These are phyloP conservation scores for Camelina sativa DNA, from an alignment of 345 rosid genomes.

Conservation along the genomic window DNA sequence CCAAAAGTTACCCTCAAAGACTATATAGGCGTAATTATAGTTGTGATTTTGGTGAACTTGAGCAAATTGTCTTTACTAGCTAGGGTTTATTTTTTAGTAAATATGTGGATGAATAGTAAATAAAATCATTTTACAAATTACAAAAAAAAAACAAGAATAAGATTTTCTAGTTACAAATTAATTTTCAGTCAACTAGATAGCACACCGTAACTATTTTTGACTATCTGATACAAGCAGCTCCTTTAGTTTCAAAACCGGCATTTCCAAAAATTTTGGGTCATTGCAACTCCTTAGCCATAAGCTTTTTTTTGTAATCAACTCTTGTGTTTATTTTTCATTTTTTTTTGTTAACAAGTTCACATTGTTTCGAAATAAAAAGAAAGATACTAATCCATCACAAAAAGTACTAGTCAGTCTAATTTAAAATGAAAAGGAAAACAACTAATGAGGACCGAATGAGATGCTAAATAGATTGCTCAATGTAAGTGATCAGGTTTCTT, in stretches of 20 bases:
- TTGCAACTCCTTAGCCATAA: too few species aligned
- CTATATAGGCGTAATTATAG: not conserved
- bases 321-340: too few species aligned
- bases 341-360: too few species aligned
- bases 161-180: not conserved
- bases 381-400: slow-evolving; percentile 21
- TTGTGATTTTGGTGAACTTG: not conserved
- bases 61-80: not conserved
- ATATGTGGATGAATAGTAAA: not conserved
- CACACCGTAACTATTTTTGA: slow-evolving; percentile 14
- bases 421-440: not conserved
- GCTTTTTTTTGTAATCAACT: too few species aligned
- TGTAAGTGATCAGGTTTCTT: slow-evolving; percentile 16
- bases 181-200: not conserved
- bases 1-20: not conserved
- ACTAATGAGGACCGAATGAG: not conserved
- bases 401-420: slow-evolving; percentile 18
- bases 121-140: not conserved
- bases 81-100: not conserved
- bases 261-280: too few species aligned
- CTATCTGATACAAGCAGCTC: not conserved
- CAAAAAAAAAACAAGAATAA: not conserved
- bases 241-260: too few species aligned
- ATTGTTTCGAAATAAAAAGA: too few species aligned
- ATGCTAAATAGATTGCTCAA: slow-evolving; percentile 23